Conservation (phyloP, 257 asterid genomes). For the Primulina tabacum region DNA sequence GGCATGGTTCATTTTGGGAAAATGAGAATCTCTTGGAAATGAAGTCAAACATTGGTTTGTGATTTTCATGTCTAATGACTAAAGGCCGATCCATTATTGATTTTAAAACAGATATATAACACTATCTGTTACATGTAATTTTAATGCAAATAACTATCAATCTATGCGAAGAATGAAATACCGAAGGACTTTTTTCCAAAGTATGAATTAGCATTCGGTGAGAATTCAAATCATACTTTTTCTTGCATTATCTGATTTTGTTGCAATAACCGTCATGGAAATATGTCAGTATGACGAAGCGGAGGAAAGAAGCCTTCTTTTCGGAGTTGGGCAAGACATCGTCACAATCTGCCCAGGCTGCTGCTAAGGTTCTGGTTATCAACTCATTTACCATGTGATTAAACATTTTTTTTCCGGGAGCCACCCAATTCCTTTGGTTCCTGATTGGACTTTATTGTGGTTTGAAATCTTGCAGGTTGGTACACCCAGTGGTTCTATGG, state of each 20-base stretch:
- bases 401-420: background rate
- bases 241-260: conserved; percentile 13
- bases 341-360: conserved; percentile 43
- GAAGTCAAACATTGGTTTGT: background rate
- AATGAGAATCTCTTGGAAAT: background rate
- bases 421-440: background rate
- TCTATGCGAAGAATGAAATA: background rate
- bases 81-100: background rate
- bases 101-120: background rate
- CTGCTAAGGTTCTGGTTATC: conserved; percentile 46
- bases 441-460: conserved; percentile 17
- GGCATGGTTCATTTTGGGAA: background rate
- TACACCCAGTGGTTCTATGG: conserved; percentile 39
- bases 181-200: background rate
- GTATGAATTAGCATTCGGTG: background rate
- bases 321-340: conserved; percentile 71
- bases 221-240: background rate
- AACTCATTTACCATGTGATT: conserved; percentile 3
- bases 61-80: background rate
- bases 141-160: background rate
- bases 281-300: conserved; percentile 63
- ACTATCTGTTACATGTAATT: background rate
- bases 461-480: conserved; percentile 45
- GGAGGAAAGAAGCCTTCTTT: conserved; percentile 84
- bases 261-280: conserved; percentile 16